Conservation (phyloP, 768 basidiomycete species). For the Pisolithus microcarpus region DNA sequence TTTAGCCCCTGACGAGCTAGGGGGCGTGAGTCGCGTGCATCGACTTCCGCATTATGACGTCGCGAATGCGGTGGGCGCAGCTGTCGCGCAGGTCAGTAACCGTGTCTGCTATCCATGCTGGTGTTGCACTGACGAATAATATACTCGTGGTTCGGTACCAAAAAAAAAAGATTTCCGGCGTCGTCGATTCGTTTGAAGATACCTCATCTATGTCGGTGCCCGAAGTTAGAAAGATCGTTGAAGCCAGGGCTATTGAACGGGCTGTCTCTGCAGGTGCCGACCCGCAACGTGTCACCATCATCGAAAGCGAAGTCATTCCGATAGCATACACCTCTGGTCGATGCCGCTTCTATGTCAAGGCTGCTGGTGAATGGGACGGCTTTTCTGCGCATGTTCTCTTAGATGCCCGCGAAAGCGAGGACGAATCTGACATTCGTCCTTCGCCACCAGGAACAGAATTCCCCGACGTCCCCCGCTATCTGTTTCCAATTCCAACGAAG, state of each 20-base stretch:
- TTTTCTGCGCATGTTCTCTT: slow-evolving; percentile 14
- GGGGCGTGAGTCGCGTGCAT: slow-evolving; percentile 46
- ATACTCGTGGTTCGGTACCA: not conserved
- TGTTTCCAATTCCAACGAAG: slow-evolving; percentile 8
- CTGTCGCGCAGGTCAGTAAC: slow-evolving; percentile 30
- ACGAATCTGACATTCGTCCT: not conserved
- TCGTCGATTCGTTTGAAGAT: slow-evolving; percentile 40
- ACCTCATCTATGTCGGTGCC: slow-evolving; percentile 27
- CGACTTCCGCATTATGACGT: slow-evolving; percentile 46
- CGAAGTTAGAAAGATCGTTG: slow-evolving; percentile 29
- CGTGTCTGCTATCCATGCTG: not conserved
- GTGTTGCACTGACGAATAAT: not conserved
- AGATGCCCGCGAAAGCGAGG: slow-evolving; percentile 8
- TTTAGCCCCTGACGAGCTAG: slow-evolving; percentile 43
- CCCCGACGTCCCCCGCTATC: not conserved
- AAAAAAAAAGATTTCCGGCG: slow-evolving; percentile 34
- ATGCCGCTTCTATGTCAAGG: slow-evolving; percentile 48
- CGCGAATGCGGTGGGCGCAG: slow-evolving; percentile 58
- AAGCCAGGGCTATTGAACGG: slow-evolving; percentile 33
- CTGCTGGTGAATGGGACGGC: slow-evolving; percentile 45
- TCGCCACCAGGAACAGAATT: not conserved
- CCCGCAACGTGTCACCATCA: slow-evolving; percentile 37
- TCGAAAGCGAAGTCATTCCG: slow-evolving; percentile 51
- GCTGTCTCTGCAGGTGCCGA: slow-evolving; percentile 43
- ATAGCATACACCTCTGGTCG: slow-evolving; percentile 27